Evolutionary conservation across 352 stramenopile species (phyloP), one percentile per base, ranked within the genome.

Genomic region (Lagenidium giganteum): DNA sequence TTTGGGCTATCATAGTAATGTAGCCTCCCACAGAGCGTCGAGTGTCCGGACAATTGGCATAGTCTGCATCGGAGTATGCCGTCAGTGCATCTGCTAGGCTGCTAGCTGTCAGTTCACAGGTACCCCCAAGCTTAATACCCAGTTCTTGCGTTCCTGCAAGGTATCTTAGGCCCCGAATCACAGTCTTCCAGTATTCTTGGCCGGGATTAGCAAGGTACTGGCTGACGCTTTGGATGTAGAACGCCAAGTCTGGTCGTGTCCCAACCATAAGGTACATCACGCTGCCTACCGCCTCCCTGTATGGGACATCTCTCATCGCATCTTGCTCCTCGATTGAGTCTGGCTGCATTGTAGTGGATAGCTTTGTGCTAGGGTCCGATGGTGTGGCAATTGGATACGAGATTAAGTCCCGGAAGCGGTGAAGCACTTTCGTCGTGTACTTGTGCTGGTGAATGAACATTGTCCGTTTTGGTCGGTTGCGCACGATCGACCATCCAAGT

Each of bases 181-280:
- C 48, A 35, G 48, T 40, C 16, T 44, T 22, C 48, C 48, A 56
- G 33, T 50, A 33, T 31, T 24, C 39, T 25, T 27, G 13, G 14
- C 48, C 39, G 35, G 39, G 48, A 25, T 48, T 48, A 4, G 29
- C 29, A 31, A 47, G 25, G 33, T 45, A 56, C 40, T 43, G 38
- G 45, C 48, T 48, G 25, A 55, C 30, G 20, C 50, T 21, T 50
- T 35, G 37, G 20, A 54, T 24, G 24, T 36, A 43, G 28, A 42
- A 30, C 3, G 36, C n/a, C 2, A 54, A 24, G 30, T 47, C 36
- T 23, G 36, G 30, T 26, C 13, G n/a, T n/a, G n/a, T n/a, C n/a
- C n/a, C n/a, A n/a, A 54, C 37, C 46, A 47, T 54, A 23, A 54
- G 46, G 20, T 54, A 54, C 46, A 54, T 54, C 37, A 54, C 26